Evolutionary conservation across 106 monocot species (phyloP).

Genomic region (Chionographis japonica): DNA sequence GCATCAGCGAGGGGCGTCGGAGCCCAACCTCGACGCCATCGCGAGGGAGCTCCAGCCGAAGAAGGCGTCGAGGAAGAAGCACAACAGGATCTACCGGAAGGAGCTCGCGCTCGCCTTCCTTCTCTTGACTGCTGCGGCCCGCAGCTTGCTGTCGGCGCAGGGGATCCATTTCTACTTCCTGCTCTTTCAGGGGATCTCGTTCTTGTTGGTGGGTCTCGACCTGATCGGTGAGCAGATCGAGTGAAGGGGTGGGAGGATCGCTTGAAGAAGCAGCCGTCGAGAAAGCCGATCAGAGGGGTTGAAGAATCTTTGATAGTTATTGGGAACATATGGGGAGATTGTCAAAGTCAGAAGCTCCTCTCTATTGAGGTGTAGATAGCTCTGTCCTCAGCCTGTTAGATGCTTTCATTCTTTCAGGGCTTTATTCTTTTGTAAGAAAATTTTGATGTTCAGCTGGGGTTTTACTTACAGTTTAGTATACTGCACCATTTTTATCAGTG

Average conservation of each 20-base stretch:
- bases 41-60: slow-evolving; percentile 11
- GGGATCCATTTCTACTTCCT: slow-evolving; percentile 92
- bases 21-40: slow-evolving; percentile 41
- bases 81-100: slow-evolving; percentile 73
- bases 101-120: slow-evolving; percentile 70
- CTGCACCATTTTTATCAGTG: slow-evolving; percentile 12
- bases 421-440: slow-evolving; percentile 44
- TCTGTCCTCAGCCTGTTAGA: slow-evolving; percentile 22
- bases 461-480: slow-evolving; percentile 18
- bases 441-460: slow-evolving; percentile 19
- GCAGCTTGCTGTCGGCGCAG: slow-evolving; percentile 78
- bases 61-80: slow-evolving; percentile 40
- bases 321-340: neutral
- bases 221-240: slow-evolving; percentile 77
- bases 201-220: slow-evolving; percentile 72
- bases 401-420: slow-evolving; percentile 28
- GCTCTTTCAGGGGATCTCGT: slow-evolving; percentile 77
- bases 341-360: slow-evolving; percentile 1
- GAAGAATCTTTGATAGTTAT: neutral
- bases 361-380: slow-evolving; percentile 27
- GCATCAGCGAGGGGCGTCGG: slow-evolving; percentile 22
- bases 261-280: neutral
- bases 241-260: slow-evolving; percentile 9
- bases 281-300: neutral
- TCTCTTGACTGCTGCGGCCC: slow-evolving; percentile 58